Conservation (phyloP, 2,329 filamentous ascomycete genomes). For the Monosporascus sp. region DNA sequence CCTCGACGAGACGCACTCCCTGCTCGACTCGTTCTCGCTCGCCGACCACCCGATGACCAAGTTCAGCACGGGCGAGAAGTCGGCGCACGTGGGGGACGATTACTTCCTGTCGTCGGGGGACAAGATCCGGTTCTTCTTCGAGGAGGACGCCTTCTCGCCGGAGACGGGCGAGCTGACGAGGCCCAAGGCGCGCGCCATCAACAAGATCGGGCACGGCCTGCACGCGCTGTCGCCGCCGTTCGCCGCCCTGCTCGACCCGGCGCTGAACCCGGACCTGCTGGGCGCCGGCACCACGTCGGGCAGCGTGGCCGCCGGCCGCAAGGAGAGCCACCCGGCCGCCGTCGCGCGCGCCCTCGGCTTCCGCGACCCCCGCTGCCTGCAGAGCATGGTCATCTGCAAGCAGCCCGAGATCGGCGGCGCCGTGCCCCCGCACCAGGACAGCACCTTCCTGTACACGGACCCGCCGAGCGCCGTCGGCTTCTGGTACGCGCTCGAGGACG, state of each 20-base stretch:
- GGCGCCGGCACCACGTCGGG: slow-evolving; percentile 41
- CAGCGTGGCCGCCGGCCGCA: slow-evolving; percentile 22
- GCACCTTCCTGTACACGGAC: slow-evolving; percentile 85
- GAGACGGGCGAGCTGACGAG: slow-evolving; percentile 60
- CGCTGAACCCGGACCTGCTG: slow-evolving; percentile 38
- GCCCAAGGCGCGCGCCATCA: slow-evolving; percentile 80
- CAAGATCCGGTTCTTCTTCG: slow-evolving; percentile 95
- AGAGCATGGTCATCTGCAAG: slow-evolving; percentile 99
- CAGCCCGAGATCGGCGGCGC: slow-evolving; percentile 92
- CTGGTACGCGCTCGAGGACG: slow-evolving; percentile 96
- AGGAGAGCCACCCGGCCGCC: slow-evolving; percentile 42
- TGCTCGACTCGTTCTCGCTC: slow-evolving; percentile 75
- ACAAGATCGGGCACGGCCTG: slow-evolving; percentile 80
- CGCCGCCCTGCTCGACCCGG: slow-evolving; percentile 44
- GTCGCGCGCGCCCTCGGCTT: slow-evolving; percentile 72
- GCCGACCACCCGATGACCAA: slow-evolving; percentile 84
- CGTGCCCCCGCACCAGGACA: slow-evolving; percentile 89
- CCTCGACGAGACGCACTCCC: slow-evolving; percentile 66
- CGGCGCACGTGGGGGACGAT: slow-evolving; percentile 80
- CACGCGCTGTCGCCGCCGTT: slow-evolving; percentile 67
- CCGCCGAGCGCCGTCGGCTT: slow-evolving; percentile 88
- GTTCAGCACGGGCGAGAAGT: slow-evolving; percentile 78
- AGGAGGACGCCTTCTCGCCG: slow-evolving; percentile 80
- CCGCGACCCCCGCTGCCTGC: slow-evolving; percentile 68
- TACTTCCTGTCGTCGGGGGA: slow-evolving; percentile 91